A percentile compares a stretch with the other conserved stretches of the same genome.
phyloP scores from a whole-genome alignment of 371 early-diverging fungal species.

The Thermomucor indicae-seudaticae region DNA sequence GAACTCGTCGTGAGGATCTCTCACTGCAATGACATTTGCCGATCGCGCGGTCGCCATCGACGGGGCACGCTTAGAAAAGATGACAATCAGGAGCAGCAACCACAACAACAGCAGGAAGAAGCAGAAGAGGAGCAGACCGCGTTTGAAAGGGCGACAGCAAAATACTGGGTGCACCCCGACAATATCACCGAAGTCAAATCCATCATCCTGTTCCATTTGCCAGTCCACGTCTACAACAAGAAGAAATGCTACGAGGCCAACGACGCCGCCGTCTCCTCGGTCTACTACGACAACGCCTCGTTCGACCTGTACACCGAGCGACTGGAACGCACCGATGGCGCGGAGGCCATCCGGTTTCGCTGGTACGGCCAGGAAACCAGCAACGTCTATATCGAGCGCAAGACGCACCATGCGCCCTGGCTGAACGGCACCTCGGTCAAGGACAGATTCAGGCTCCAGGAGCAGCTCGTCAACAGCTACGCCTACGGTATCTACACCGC shows the following conservation, averaged over 20 bases:
- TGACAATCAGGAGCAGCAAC: conserved; percentile 5
- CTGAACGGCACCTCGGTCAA: conserved; percentile 97
- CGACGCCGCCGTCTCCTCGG: conserved; percentile 77
- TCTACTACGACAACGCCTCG: conserved; percentile 92
- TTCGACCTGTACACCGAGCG: conserved; percentile 89
- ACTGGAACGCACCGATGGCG: conserved; percentile 80
- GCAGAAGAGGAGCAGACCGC: conserved; percentile 25
- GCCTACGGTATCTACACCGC: conserved; percentile 78
- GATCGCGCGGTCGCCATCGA: conserved; percentile 25
- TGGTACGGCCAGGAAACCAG: conserved; percentile 70
- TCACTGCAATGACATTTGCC: conserved; percentile 25
- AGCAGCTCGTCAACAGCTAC: conserved; percentile 84
- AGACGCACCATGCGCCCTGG: conserved; percentile 82
- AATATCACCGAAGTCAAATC: conserved; percentile 93
- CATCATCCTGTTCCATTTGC: conserved; percentile 87
- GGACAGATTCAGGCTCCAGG: conserved; percentile 91
- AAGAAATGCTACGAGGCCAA: conserved; percentile 30
- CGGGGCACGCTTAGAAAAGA: too few species aligned
- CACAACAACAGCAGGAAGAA: neutral
- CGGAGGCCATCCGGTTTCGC: conserved; percentile 85
- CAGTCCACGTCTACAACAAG: conserved; percentile 83
- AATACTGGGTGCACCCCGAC: conserved; percentile 94
- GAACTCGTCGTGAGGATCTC: conserved; percentile 81
- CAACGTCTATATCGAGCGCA: conserved; percentile 37
- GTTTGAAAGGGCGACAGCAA: conserved; percentile 42